Evolutionary conservation across 148 eudicot genomes (phyloP).

Genomic region (Rhododendron ferrugineum): DNA sequence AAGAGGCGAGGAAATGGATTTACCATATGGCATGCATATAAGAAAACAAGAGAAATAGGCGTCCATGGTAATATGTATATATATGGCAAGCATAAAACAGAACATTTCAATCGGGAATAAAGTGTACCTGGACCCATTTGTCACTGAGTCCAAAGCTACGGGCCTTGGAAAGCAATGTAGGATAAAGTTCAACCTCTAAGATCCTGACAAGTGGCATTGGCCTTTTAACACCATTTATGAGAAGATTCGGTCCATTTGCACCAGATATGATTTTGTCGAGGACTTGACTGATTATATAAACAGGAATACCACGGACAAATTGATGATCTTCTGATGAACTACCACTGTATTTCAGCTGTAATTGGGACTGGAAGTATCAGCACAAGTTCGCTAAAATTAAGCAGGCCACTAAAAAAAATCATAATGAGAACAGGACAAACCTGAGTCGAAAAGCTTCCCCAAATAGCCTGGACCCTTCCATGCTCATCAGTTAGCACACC

Average conservation of each 20-base stretch:
- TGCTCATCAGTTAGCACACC: slow-evolving; percentile 86
- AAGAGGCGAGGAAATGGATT: background rate
- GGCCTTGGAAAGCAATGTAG: slow-evolving; percentile 91
- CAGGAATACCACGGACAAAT: slow-evolving; percentile 91
- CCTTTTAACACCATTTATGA: slow-evolving; percentile 75
- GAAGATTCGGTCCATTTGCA: slow-evolving; percentile 64
- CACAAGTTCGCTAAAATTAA: background rate
- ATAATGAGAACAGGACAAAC: slow-evolving; percentile 23
- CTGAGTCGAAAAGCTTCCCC: slow-evolving; percentile 99
- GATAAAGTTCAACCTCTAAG: slow-evolving; percentile 88
- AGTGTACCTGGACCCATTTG: slow-evolving; percentile 76
- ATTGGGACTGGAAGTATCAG: slow-evolving; percentile 18
- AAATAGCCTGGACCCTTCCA: slow-evolving; percentile 88
- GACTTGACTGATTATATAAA: slow-evolving; percentile 70
- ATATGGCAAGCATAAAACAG: background rate
- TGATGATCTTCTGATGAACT: slow-evolving; percentile 89
- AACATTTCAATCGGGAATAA: background rate
- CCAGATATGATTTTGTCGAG: slow-evolving; percentile 79
- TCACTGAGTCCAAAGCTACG: slow-evolving; percentile 86
- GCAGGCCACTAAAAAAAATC: slow-evolving; percentile 9
- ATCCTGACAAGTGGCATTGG: slow-evolving; percentile 89
- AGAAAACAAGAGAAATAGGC: background rate
- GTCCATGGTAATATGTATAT: background rate
- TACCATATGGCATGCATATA: background rate
- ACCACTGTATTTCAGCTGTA: slow-evolving; percentile 69